Conservation (phyloP, 805 yeast genomes). For the Saccharomycopsis synnaedendra region DNA sequence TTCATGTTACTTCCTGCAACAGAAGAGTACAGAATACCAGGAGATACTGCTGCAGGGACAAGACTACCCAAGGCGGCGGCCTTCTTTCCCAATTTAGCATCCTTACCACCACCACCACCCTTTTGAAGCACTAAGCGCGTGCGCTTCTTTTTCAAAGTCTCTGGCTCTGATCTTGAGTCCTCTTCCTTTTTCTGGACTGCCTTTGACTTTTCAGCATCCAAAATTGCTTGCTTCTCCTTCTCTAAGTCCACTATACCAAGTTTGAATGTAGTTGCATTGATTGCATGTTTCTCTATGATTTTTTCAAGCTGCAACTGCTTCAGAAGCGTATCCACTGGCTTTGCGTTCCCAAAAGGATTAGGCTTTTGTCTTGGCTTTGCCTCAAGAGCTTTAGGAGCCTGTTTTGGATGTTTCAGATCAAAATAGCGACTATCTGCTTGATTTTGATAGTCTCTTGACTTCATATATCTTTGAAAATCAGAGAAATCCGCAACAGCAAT, state of each 20-base stretch:
- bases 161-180: neutral
- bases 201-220: neutral
- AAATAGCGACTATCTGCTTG: neutral
- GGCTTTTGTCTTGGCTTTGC: slow-evolving; percentile 19
- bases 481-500: slow-evolving; percentile 11
- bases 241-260: slow-evolving; percentile 1
- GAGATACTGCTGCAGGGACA: neutral
- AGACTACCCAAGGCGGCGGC: neutral
- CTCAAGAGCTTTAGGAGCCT: neutral
- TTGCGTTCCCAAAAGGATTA: slow-evolving; percentile 38
- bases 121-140: neutral
- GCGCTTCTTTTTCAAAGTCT: neutral
- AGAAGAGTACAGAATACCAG: slow-evolving; percentile 8
- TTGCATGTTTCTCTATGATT: slow-evolving; percentile 9
- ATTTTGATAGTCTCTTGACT: slow-evolving; percentile 2
- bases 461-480: slow-evolving; percentile 10
- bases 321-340: slow-evolving; percentile 34
- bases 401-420: neutral
- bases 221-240: neutral
- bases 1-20: slow-evolving; percentile 4
- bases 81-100: neutral
- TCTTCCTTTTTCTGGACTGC: neutral
- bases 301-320: slow-evolving; percentile 29
- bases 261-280: slow-evolving; percentile 15
- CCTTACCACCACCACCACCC: neutral